These are phyloP conservation scores for Coprinellus micaceus DNA, from an alignment of 768 basidiomycete genomes.

Conservation along the genomic window DNA sequence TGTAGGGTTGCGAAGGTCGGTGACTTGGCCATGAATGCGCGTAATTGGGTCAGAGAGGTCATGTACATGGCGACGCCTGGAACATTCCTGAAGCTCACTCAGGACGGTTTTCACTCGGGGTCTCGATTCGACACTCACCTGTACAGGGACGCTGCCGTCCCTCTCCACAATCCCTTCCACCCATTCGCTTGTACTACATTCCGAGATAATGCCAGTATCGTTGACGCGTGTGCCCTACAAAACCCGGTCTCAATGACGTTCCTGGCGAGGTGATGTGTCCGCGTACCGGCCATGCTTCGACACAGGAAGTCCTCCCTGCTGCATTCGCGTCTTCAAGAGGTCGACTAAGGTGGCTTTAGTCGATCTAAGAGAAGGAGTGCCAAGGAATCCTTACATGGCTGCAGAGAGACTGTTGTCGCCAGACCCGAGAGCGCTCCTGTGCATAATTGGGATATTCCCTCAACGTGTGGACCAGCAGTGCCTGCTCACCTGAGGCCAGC, in stretches of 20 bases:
- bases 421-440: conserved; percentile 78
- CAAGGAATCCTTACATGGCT: conserved; percentile 55
- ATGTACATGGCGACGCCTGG: conserved; percentile 94
- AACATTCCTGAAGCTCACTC: conserved; percentile 60
- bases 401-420: conserved; percentile 67
- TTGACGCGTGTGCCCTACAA: conserved; percentile 26
- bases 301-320: conserved; percentile 57
- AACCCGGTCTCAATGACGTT: not conserved
- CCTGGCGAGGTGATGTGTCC: not conserved
- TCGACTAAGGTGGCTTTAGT: conserved; percentile 52
- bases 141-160: conserved; percentile 75
- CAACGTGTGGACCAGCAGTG: not conserved
- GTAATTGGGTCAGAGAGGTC: conserved; percentile 78
- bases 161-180: conserved; percentile 77
- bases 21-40: conserved; percentile 69
- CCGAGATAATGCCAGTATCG: conserved; percentile 49
- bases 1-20: conserved; percentile 56
- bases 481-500: conserved; percentile 52
- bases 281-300: conserved; percentile 39
- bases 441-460: conserved; percentile 1
- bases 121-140: conserved; percentile 39
- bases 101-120: not conserved
- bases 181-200: conserved; percentile 65
- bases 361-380: not conserved
- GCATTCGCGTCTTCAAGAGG: conserved; percentile 86